Percentiles rank a stretch among this genome's conserved stretches.
These are phyloP conservation scores for Sungouiella thailandica DNA, from an alignment of 805 yeast genomes.

Conservation along the genomic window DNA sequence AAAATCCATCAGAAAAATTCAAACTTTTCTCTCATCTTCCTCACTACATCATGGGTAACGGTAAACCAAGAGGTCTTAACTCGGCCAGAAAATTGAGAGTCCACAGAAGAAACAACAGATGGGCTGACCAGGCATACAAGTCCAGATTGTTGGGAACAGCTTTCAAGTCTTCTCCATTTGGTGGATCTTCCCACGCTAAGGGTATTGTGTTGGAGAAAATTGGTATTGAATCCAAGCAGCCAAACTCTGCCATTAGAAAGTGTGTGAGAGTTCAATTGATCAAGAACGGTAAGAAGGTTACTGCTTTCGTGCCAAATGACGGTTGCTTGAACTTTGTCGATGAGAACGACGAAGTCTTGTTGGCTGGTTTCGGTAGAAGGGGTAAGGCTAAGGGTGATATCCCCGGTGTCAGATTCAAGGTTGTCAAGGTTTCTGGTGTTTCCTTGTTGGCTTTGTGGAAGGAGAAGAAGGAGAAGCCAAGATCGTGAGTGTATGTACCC, in stretches of 20 bases:
- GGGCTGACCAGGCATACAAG: conserved; percentile 99
- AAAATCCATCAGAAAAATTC: conserved; percentile 5
- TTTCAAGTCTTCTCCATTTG: conserved; percentile 99
- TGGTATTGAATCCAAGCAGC: conserved; percentile 99
- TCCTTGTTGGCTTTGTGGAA: conserved; percentile 99
- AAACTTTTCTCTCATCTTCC: conserved; percentile 8
- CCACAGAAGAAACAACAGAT: conserved; percentile 99
- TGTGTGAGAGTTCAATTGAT: conserved; percentile 99
- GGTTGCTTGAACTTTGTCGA: conserved; percentile 99
- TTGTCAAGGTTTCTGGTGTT: conserved; percentile 99
- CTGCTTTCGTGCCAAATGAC: conserved; percentile 99
- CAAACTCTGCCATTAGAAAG: conserved; percentile 99
- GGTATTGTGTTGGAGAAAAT: conserved; percentile 99
- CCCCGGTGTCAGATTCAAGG: conserved; percentile 99
- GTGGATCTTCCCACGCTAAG: conserved; percentile 99
- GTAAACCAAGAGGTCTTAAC: conserved; percentile 99
- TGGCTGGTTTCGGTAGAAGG: conserved; percentile 99
- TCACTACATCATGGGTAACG: conserved; percentile 81
- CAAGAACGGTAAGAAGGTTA: conserved; percentile 99
- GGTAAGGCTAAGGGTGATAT: conserved; percentile 99
- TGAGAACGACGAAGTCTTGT: conserved; percentile 98
- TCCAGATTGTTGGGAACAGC: conserved; percentile 99
- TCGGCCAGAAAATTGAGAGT: conserved; percentile 99
- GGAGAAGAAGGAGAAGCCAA: conserved; percentile 99
- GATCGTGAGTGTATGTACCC: conserved; percentile 61